Base-by-base conservation (phyloP, 2,329 filamentous ascomycete genomes). In the Coniella lustricola region DNA sequence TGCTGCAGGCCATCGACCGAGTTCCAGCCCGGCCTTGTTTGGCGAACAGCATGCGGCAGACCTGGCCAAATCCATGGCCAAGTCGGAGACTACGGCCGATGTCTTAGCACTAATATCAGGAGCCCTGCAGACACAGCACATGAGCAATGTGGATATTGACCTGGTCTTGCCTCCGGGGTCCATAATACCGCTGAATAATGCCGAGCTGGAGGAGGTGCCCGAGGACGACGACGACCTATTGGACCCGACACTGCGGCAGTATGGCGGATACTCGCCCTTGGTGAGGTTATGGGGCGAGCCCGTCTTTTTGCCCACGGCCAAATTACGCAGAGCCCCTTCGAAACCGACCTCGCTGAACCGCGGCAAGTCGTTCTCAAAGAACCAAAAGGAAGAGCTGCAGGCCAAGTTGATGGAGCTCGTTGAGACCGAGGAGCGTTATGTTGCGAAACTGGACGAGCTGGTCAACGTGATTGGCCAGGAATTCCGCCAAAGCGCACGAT, bases 371-470 rank as follows among this genome's bases (percentile, higher is more conserved):
- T 94, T 96, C 59, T 77, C 84, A 32, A 83, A 82, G 57, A 82
- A 86, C 49, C 88, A 96, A 61, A 94, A 95, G 61, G 77, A 90
- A 56, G 85, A 86, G 45, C 71, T 96, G 56, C 82, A 90, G 35
- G 85, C 90, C 66, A 91, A 95, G 64, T 83, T 98, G 75, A 83
- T 81, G 51, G 93, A 98, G 64, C 70, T 97, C 51, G 80, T 96
- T 31, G 87, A 95, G 59, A 98, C 93, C 0, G 93, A 98, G 64
- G 89, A 93, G 62, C 84, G 88, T 64, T 98, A 97, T 66, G 89
- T 98, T 36, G 76, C 79, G 58, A 96, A 97, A 65, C 69, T 98
- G 49, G 81, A 87, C 53, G 87, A 93, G 56, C 69, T 98, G 52
- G 85, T 95, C 36, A 81, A 86, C 54, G 81, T 84, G 51, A 81